Evolutionary conservation across 164 flowering plant species (phyloP), one percentile per base, ranked within the genome.

Genomic region (Liriodendron chinense): DNA sequence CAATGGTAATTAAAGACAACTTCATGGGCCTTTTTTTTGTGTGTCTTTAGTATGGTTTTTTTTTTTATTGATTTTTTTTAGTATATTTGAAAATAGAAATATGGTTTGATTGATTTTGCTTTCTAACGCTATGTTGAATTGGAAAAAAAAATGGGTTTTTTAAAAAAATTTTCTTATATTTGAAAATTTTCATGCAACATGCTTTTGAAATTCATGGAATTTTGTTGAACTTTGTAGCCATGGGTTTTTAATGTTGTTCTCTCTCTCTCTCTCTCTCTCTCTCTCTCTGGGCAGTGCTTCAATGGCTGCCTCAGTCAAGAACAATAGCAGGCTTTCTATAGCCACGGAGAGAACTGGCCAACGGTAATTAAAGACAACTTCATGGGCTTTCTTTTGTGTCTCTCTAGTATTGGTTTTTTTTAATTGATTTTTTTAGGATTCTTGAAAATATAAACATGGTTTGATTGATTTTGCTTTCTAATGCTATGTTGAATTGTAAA

Each of bases 1-100:
- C 92, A 92, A 56, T 94, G 98, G 98, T 94, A 86, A 68, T 59
- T 64, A 34, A 8, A 56, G 59, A 14, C 13, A 12, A 34, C 43
- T 34, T 34, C 43, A 34, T 34, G 43, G 43, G 43, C 2, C 9
- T 16, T 53, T 13, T 53, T 53, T 53, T 53, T 16, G 13, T n/a
- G n/a, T n/a, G n/a, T 53, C 13, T 53, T 2, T 13, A 12, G n/a
- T n/a, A n/a, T n/a, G n/a, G n/a, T n/a, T n/a, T n/a, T n/a, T n/a
- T n/a, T n/a, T n/a, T n/a, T n/a, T n/a, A 53, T 9, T 53, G 59
- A 12, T 53, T 53, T 53, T 53, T n/a, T 53, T 3, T 53, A 12
- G 2, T 53, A 53, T 16, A 14, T 53, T 53, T 53, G 59, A 53
- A 53, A 53, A 53, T 53, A 16, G 8, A 53, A 53, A 16, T 13